Base-by-base conservation (phyloP, 345 rosid species). In the Populus alba region DNA sequence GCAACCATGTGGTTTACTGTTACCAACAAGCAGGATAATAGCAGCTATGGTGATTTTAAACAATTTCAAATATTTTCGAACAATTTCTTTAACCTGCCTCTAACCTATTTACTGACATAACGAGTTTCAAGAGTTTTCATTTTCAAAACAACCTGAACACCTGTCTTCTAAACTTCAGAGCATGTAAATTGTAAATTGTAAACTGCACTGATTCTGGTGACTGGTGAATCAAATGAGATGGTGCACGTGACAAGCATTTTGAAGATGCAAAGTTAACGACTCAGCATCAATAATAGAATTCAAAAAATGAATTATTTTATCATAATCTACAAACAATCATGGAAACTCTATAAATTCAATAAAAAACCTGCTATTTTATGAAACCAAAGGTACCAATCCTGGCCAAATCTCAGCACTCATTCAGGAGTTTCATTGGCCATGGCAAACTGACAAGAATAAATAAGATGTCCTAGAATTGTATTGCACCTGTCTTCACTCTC, bases 1-100 rank as follows among this genome's bases (percentile, higher is more conserved):
- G 92, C 88, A 73, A 79, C 95, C 83, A 85, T 96, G 45, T 94
- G 97, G 93, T 73, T 96, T 74, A 91, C 93, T 68, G 90, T 88
- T 41, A 89, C 97, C 31, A 90, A 89, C 78, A 88, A 83, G 43
- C 91, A 92, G 66, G 86, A 87, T 18, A 89, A 89, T 80, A 78
- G 79, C 88, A 84, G 66, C 83, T 93, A 33, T 33, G 35, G 35
- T 4, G 35, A 33, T 33, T 33, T 33, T 33, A 33, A 33, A 33
- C 35, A 33, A 33, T 57, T 57, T 57, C 27, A n/a, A 57, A 20
- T 57, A 57, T 57, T 57, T 22, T 8, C 29, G n/a, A 3, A n/a
- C 63, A 4, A 10, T n/a, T 59, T n/a, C 63, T n/a, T 31, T 23
- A 23, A n/a, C 63, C 63, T n/a, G 0, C 29, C 63, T 1, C 29